These are phyloP conservation scores for Mycena venus DNA, from an alignment of 768 basidiomycete genomes.

Conservation along the genomic window DNA sequence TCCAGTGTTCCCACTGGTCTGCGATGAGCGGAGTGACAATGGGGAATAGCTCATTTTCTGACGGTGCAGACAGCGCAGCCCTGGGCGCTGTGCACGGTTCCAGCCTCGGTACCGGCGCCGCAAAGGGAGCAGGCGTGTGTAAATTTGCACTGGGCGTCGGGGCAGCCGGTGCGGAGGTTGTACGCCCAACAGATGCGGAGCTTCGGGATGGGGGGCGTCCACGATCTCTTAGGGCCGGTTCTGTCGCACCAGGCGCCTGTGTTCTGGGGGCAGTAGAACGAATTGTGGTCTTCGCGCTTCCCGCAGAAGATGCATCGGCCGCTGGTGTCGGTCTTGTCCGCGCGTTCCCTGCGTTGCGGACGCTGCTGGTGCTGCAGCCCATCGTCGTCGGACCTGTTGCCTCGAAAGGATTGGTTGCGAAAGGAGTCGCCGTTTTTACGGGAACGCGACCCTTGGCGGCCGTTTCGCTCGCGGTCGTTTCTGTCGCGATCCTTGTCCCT, in stretches of 20 bases:
- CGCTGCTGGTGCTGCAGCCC: no score
- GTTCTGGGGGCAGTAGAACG: neutral
- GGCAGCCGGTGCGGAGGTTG: neutral
- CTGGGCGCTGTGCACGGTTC: slow-evolving; percentile 8
- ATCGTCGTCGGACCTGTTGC: neutral
- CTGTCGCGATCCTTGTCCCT: neutral
- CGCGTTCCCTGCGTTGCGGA: no score
- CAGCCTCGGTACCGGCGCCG: neutral
- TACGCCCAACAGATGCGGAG: neutral
- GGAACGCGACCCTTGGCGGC: no score
- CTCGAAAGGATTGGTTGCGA: neutral
- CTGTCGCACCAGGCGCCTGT: neutral
- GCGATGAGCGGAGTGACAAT: slow-evolving; percentile 34
- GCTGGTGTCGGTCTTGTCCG: neutral
- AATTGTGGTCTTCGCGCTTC: neutral
- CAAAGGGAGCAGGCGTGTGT: neutral
- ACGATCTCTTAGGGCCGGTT: neutral
- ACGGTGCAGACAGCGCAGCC: no score
- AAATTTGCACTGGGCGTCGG: neutral
- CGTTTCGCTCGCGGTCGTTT: neutral
- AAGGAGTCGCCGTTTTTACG: no score
- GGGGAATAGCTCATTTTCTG: slow-evolving; percentile 17
- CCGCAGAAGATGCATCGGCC: neutral
- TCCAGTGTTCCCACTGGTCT: slow-evolving; percentile 24
- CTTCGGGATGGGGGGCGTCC: neutral